phyloP scores from a whole-genome alignment of 2,329 filamentous ascomycete species.

The Akanthomyces dipterigenus region DNA sequence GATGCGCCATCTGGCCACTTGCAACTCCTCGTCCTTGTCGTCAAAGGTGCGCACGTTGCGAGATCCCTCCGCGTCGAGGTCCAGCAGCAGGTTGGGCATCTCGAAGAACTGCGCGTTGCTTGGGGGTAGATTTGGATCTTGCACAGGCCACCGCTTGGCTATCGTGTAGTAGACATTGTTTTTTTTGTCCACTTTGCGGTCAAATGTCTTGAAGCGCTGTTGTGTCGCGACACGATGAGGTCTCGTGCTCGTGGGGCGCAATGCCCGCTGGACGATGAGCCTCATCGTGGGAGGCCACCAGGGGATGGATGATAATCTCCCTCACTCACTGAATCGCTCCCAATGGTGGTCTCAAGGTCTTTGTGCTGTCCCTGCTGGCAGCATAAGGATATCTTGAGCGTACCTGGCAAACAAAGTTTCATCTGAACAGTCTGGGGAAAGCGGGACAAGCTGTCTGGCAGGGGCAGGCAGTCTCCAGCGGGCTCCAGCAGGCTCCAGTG shows the following conservation, averaged over 20 bases:
- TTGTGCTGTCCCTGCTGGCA: neutral
- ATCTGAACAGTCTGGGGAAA: constrained; percentile 11
- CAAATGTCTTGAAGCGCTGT: constrained; percentile 11
- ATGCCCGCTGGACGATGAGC: constrained; percentile 1
- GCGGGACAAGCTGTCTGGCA: constrained; percentile 1
- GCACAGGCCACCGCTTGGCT: constrained; percentile 14
- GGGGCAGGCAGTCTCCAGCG: neutral
- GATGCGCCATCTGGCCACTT: constrained; percentile 24
- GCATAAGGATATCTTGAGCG: neutral
- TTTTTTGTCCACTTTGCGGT: constrained; percentile 15
- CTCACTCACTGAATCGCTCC: neutral
- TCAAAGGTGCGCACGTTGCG: constrained; percentile 36
- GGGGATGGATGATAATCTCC: neutral
- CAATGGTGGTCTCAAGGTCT: neutral
- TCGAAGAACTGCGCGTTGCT: constrained; percentile 28
- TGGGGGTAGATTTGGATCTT: neutral
- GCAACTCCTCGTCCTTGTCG: constrained; percentile 27
- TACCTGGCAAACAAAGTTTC: constrained; percentile 1
- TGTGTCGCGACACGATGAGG: constrained; percentile 5
- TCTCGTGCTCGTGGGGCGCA: constrained; percentile 8
- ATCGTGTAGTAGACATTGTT: constrained; percentile 23
- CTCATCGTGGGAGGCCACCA: neutral
- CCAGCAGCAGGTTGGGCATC: constrained; percentile 38
- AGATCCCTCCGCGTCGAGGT: constrained; percentile 44
- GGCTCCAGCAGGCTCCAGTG: constrained; percentile 3